A percentile compares a stretch with the other conserved stretches of the same genome.
These are phyloP conservation scores for Xylariaceae sp. DNA, from an alignment of 2,329 filamentous ascomycete genomes.

Conservation along the genomic window DNA sequence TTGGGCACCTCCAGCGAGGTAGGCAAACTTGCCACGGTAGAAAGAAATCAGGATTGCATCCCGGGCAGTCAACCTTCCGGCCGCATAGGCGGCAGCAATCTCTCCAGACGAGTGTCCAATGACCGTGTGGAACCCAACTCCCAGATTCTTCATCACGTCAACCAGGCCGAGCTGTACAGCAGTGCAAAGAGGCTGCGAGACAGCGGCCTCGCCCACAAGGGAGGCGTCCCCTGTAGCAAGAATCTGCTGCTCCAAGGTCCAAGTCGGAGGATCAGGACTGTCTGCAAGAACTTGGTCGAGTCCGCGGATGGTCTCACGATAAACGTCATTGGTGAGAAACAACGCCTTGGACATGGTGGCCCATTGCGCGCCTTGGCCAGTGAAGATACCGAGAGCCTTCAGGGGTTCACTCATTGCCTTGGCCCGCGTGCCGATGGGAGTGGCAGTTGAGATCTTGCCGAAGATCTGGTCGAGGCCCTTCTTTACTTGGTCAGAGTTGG, in stretches of 20 bases:
- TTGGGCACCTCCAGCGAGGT: constrained; percentile 15
- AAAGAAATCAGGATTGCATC: constrained; percentile 28
- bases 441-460: constrained; percentile 4
- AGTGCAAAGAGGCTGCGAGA: constrained; percentile 50
- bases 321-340: constrained; percentile 25
- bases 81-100: constrained; percentile 29
- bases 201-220: constrained; percentile 30
- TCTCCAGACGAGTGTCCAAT: constrained; percentile 28
- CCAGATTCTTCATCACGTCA: constrained; percentile 25
- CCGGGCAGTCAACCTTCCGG: constrained; percentile 20
- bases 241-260: constrained; percentile 33
- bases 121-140: constrained; percentile 27
- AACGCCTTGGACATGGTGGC: constrained; percentile 28
- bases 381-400: constrained; percentile 29
- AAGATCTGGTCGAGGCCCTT: constrained; percentile 23
- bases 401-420: constrained; percentile 12
- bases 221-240: constrained; percentile 22
- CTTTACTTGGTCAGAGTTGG: constrained; percentile 17
- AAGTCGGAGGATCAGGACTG: constrained; percentile 21
- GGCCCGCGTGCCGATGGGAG: constrained; percentile 17
- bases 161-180: constrained; percentile 47
- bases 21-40: constrained; percentile 24
- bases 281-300: constrained; percentile 27
- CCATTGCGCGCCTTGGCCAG: constrained; percentile 34
- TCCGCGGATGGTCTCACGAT: constrained; percentile 27